Evolutionary conservation across 768 basidiomycete species (phyloP).

Genomic region (Dendrothele bispora): DNA sequence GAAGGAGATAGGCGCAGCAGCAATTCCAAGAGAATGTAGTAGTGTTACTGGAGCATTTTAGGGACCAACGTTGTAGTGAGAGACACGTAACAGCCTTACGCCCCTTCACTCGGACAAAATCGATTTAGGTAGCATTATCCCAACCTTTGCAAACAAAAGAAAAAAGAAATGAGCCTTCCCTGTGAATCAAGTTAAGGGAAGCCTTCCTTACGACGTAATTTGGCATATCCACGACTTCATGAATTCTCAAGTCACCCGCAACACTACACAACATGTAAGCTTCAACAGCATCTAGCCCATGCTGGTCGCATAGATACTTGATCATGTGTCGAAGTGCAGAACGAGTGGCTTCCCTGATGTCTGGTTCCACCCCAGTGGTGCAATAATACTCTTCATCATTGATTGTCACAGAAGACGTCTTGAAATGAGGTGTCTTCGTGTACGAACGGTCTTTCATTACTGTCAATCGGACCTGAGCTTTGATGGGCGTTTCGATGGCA

Average conservation of each 20-base stretch:
- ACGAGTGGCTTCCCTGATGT: constrained; percentile 55
- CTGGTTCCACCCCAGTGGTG: constrained; percentile 58
- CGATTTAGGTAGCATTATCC: constrained; percentile 44
- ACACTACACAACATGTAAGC: constrained; percentile 67
- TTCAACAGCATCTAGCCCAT: constrained; percentile 41
- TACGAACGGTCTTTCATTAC: constrained; percentile 57
- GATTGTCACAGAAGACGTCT: constrained; percentile 26
- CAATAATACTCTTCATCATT: constrained; percentile 48
- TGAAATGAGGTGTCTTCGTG: constrained; percentile 59
- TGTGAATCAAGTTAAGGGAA: neutral
- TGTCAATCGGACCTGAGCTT: constrained; percentile 45
- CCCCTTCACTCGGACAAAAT: constrained; percentile 6
- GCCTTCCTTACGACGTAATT: constrained; percentile 52
- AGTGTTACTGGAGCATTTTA: no score
- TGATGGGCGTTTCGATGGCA: constrained; percentile 65
- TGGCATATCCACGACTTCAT: constrained; percentile 70
- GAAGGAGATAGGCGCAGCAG: no score
- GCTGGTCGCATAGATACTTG: constrained; percentile 42
- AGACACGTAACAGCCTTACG: no score
- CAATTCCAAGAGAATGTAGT: no score
- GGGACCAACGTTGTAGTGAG: no score
- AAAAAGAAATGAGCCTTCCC: neutral
- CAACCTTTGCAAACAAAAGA: constrained; percentile 37
- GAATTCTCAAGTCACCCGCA: constrained; percentile 57
- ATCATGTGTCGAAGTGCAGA: constrained; percentile 62